A percentile compares a stretch with the other conserved stretches of the same genome.
Conservation (phyloP, 148 eudicot species). For the Amaranthus hypochondriacus region DNA sequence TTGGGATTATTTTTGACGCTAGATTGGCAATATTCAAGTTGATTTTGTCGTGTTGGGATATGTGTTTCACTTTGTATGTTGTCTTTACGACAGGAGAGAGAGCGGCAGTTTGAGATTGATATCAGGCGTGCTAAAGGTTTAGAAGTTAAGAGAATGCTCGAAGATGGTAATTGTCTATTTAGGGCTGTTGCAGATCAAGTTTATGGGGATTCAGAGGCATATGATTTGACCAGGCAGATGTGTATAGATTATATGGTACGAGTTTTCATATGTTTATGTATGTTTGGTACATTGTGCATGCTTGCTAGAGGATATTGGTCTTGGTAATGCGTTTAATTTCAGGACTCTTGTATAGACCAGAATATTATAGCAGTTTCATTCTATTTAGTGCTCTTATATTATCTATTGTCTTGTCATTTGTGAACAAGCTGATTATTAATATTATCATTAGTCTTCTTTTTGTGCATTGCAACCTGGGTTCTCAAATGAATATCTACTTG, state of each 20-base stretch:
- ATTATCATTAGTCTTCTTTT: no score
- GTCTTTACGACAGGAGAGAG: conserved; percentile 65
- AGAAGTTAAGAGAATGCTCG: conserved; percentile 89
- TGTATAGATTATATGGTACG: conserved; percentile 97
- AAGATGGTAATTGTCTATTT: conserved; percentile 93
- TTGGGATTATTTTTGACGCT: background rate
- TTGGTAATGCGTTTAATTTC: background rate
- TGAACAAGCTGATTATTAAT: background rate
- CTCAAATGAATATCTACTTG: background rate
- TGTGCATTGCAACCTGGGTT: background rate
- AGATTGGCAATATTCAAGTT: background rate
- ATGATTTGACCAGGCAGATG: conserved; percentile 96
- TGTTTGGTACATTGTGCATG: background rate
- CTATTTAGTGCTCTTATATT: background rate
- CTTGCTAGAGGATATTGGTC: background rate
- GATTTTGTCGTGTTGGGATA: background rate
- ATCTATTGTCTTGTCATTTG: background rate
- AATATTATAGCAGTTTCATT: background rate
- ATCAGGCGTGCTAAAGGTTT: conserved; percentile 76
- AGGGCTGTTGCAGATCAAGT: conserved; percentile 99
- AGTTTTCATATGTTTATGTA: background rate
- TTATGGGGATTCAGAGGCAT: conserved; percentile 84
- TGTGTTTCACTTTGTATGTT: conserved; percentile 2
- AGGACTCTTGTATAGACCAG: background rate
- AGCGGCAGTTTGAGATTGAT: conserved; percentile 88